These are phyloP conservation scores for Globomyces pollinis-pini DNA, from an alignment of 192 early-diverging fungal species.

Conservation along the genomic window DNA sequence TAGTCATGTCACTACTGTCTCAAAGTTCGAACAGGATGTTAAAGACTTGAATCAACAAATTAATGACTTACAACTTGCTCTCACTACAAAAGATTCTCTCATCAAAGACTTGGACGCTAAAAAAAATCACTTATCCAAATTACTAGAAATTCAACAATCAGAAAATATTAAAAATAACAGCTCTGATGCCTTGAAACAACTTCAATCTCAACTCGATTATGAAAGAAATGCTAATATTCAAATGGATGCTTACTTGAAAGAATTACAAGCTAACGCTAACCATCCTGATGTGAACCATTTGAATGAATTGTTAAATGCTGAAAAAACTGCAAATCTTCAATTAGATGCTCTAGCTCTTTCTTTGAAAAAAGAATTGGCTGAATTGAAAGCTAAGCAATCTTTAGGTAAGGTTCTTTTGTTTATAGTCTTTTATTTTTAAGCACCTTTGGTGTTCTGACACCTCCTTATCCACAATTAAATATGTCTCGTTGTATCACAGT, in stretches of 20 bases:
- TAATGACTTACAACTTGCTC: not conserved
- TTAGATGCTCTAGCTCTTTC: constrained; percentile 2
- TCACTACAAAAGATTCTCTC: constrained; percentile 4
- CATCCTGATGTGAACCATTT: not conserved
- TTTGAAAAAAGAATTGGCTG: not conserved
- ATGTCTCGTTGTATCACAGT: no score
- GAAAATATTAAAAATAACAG: not conserved
- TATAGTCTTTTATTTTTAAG: no score
- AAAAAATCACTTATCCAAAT: constrained; percentile 6
- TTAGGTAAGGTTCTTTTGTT: no score
- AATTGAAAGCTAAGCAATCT: not conserved
- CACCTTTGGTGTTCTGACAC: no score
- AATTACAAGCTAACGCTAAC: not conserved
- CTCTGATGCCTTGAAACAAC: not conserved
- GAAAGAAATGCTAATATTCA: not conserved
- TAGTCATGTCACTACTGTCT: not conserved
- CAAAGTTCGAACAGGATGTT: constrained; percentile 9
- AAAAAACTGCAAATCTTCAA: not conserved
- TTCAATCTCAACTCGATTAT: not conserved
- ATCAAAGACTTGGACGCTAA: not conserved
- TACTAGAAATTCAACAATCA: not conserved
- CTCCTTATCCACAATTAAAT: no score
- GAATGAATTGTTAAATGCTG: not conserved
- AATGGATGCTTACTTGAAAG: constrained; percentile 1
- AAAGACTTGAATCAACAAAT: not conserved